Evolutionary conservation across 352 stramenopile species (phyloP), one percentile per base, ranked within the genome.

Genomic region (Phytopythium helicoides): DNA sequence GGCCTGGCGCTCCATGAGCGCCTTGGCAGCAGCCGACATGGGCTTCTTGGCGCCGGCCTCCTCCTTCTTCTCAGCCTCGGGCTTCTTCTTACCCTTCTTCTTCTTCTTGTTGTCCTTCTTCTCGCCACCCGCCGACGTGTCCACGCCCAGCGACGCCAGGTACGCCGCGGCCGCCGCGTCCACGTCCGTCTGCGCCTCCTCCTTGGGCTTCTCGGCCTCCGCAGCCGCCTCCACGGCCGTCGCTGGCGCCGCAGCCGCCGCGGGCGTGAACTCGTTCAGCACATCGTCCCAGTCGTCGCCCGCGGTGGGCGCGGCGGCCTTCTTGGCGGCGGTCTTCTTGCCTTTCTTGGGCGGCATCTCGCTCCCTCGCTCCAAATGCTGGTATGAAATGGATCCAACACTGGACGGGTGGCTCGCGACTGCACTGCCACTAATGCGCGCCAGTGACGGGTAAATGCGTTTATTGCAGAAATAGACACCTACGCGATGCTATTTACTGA

Each of bases 81-180:
- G 58, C 26, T 76, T 73, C 57, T 91, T 89, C 72, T 87, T 87
- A 58, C 88, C 87, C 65, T 92, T 89, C 64, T 87, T 86, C 64
- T 94, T 86, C 66, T 94, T 92, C 55, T 90, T 80, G 21, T 52
- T 72, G 51, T 91, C 73, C 54, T 83, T 86, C 52, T 85, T 87
- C 26, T 84, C 81, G 4, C 53, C 69, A 25, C 65, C 71, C 12
- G 64, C 64, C 14, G 63, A 54, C n/a, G 84, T 65, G 23, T 81
- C 68, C 23, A 94, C 75, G 44, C 81, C 84, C 34, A 94, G 64
- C 53, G 77, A 89, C 52, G 81, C 81, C 50, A 94, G 54, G 50
- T 89, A 89, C 34, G 79, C 84, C 33, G 81, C 84, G 18, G 82
- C 84, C 7, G 81, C 81, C 31, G 77, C 81, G 53, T 89, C 78